Base-by-base conservation (phyloP, 306 rosid species). In the Acacia crassicarpa region DNA sequence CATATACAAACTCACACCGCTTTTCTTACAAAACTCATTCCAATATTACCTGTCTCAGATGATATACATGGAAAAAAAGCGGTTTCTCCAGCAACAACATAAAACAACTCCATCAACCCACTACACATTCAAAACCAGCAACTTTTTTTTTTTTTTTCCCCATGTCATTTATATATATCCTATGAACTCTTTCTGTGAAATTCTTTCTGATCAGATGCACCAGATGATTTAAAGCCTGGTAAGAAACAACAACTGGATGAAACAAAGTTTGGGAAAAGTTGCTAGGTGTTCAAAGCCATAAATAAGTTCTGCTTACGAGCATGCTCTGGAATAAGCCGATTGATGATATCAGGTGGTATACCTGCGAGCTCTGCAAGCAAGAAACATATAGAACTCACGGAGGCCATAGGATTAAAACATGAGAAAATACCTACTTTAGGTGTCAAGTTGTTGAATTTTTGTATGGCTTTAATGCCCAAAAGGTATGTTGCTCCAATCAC, bases 251-350 rank as follows among this genome's bases (percentile, higher is more conserved):
- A 35, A 69, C 68, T 12, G 58, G 68, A 23, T 41, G 69, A 79
- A 48, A 77, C 82, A 78, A 6, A 75, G 62, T 40, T 44, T 80
- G 43, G 27, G 49, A 68, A 38, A 76, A 65, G 82, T 85, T 81
- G 85, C 93, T 93, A 95, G 79, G 93, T 72, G 85, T 95, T 93
- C 91, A 95, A 88, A 68, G 98, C 99, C 99, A 95, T 95, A 83
- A 95, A 95, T 75, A 92, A 87, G 91, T 95, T 95, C 92, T 93
- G 94, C 86, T 91, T 95, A 41, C 96, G 97, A 72, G 99, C 97
- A 85, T 93, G 99, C 83, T 95, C 98, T 9, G 99, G 99, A 85
- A 93, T 90, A 67, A 95, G 96, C 71, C 95, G 94, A 78, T 84
- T 88, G 79, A 89, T 83, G 10, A 80, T 81, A 22, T 95, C 98